Evolutionary conservation across 805 yeast species (phyloP), one percentile per base, ranked within the genome.

Genomic region (Pichia paraexigua): DNA sequence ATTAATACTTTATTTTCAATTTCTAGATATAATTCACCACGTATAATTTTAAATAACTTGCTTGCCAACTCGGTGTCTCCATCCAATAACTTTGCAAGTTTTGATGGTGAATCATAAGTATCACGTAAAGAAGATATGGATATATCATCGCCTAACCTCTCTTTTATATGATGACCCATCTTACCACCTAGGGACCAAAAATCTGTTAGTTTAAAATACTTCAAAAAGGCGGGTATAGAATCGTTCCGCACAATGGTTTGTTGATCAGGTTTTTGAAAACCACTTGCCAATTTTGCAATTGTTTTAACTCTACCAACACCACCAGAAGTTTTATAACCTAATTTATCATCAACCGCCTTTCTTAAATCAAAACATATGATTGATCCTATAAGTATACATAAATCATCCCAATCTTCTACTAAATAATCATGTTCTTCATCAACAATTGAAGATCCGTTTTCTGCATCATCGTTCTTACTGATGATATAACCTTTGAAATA

Each of bases 101-200:
- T 74, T 1, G 63, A 51, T 3, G 67, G 56, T 0, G 77, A 61
- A 62, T 49, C 41, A 30, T 78, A 77, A 39, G 72, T 69, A 3
- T 77, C 76, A 49, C 85, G 69, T 1, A 88, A 73, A 51, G 65
- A 73, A 3, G 74, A 68, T 58, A 85, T 74, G 53, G 59, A 61
- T 43, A 50, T 58, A 17, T 44, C 54, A 10, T 50, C 53, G 1
- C 73, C 70, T n/a, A 90, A 64, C 20, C 70, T 64, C n/a, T 66
- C 63, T 18, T 74, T 55, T 1, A 89, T 71, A 13, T 70, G 68
- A 12, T 82, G 82, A 0, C 99, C 99, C 11, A 76, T 67, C 57
- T 87, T 88, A 2, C 98, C 99, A 8, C 99, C 98, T 74, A 92
- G 71, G 0, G 96, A 89, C 78, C 96, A 85, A 52, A 92, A 79